A percentile compares a stretch with the other conserved stretches of the same genome.
Conservation (phyloP, 441 rosid genomes). For the Manihot esculenta region DNA sequence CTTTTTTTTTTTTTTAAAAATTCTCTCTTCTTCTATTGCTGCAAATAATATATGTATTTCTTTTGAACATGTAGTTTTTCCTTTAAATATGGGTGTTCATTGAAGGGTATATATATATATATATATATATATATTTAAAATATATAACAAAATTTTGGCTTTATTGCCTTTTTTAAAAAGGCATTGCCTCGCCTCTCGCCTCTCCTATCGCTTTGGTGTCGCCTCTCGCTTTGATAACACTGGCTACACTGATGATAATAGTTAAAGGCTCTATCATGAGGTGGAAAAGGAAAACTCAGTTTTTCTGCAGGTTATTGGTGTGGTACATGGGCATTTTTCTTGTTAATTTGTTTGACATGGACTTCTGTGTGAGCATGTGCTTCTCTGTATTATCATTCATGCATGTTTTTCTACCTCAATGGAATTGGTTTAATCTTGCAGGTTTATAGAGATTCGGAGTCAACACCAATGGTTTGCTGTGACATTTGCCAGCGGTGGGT, state of each 20-base stretch:
- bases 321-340: neutral
- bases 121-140: too few relatives aligned
- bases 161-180: too few relatives aligned
- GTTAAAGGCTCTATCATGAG: slow-evolving; percentile 4
- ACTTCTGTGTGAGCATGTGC: neutral
- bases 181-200: too few relatives aligned
- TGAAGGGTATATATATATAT: too few relatives aligned
- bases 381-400: neutral
- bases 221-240: too few relatives aligned
- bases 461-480: slow-evolving; percentile 99
- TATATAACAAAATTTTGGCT: too few relatives aligned
- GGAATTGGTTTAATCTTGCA: slow-evolving; percentile 27
- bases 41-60: too few relatives aligned
- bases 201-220: too few relatives aligned
- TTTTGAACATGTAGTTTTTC: too few relatives aligned
- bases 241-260: slow-evolving; percentile 1
- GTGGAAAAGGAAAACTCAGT: neutral
- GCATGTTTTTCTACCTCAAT: neutral
- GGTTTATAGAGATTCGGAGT: slow-evolving; percentile 98
- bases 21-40: too few relatives aligned
- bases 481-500: slow-evolving; percentile 99
- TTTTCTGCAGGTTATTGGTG: neutral
- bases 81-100: too few relatives aligned
- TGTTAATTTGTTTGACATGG: slow-evolving; percentile 1
- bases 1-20: too few relatives aligned